Evolutionary conservation across 2,329 filamentous ascomycete species (phyloP).

Genomic region (Fusarium burgessii): DNA sequence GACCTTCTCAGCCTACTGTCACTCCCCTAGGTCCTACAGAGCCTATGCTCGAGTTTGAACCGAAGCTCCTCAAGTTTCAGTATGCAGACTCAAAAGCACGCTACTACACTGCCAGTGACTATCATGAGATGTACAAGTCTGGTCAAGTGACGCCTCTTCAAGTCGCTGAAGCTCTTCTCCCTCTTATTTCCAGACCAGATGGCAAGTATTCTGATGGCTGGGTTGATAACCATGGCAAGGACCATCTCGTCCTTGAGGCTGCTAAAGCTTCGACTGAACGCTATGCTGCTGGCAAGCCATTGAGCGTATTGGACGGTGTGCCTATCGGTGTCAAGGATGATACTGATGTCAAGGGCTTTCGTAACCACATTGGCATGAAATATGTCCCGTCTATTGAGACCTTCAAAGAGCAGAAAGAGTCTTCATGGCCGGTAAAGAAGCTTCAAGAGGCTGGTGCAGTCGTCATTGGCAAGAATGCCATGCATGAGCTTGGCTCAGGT

Average conservation of each 20-base stretch:
- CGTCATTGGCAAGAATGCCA: conserved; percentile 79
- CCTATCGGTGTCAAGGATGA: conserved; percentile 90
- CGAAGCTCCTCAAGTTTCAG: conserved; percentile 56
- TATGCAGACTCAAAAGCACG: conserved; percentile 58
- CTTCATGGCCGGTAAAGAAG: conserved; percentile 77
- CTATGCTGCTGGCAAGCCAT: conserved; percentile 73
- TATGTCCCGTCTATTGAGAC: conserved; percentile 65
- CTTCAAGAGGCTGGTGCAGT: conserved; percentile 81
- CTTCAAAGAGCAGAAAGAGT: conserved; percentile 65
- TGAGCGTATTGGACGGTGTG: conserved; percentile 82
- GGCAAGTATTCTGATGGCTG: conserved; percentile 79
- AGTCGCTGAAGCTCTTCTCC: conserved; percentile 77
- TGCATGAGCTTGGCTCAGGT: conserved; percentile 82
- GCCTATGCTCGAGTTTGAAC: conserved; percentile 56
- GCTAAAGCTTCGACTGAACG: conserved; percentile 79
- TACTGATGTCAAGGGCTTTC: conserved; percentile 76
- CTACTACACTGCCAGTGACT: conserved; percentile 81
- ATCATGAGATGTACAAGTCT: conserved; percentile 78
- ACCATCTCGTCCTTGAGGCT: conserved; percentile 71
- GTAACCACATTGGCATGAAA: conserved; percentile 72
- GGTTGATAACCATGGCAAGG: conserved; percentile 69
- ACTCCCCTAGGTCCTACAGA: conserved; percentile 60
- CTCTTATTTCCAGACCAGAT: conserved; percentile 69
- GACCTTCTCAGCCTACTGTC: conserved; percentile 63
- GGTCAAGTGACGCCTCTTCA: conserved; percentile 77